A percentile compares a stretch with the other conserved stretches of the same genome.
Conservation (phyloP, 1,284 basidiomycete species). For the Ustilago cynodontis region DNA sequence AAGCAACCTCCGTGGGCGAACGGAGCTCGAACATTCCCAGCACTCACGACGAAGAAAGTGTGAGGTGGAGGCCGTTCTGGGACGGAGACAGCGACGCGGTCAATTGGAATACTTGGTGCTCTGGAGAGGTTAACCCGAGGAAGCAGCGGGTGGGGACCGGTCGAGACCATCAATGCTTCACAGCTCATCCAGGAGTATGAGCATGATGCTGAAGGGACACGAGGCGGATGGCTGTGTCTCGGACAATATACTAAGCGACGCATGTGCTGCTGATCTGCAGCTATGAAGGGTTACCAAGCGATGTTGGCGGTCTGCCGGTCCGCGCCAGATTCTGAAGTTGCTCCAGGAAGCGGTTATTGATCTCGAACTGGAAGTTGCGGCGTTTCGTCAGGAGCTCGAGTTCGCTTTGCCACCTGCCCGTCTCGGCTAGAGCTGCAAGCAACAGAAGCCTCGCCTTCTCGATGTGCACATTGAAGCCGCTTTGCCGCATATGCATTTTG, state of each 20-base stretch:
- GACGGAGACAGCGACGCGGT: too few relatives aligned
- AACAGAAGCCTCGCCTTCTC: slow-evolving; percentile 26
- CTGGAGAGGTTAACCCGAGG: too few relatives aligned
- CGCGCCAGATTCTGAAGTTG: slow-evolving; percentile 16
- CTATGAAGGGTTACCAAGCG: slow-evolving; percentile 6
- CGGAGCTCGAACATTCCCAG: too few relatives aligned
- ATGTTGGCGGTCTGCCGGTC: neutral
- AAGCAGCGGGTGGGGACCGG: too few relatives aligned
- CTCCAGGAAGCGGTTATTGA: slow-evolving; percentile 12
- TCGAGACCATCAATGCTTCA: too few relatives aligned
- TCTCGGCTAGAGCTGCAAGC: slow-evolving; percentile 24
- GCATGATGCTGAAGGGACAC: too few relatives aligned
- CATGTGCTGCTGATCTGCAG: neutral
- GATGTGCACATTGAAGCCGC: slow-evolving; percentile 10
- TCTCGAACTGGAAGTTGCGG: slow-evolving; percentile 5
- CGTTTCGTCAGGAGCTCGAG: slow-evolving; percentile 14
- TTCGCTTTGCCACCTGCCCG: slow-evolving; percentile 14
- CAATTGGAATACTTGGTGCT: too few relatives aligned
- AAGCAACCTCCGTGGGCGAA: too few relatives aligned
- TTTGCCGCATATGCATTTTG: slow-evolving; percentile 15
- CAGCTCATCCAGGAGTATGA: too few relatives aligned
- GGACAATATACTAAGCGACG: neutral
- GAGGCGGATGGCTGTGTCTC: neutral
- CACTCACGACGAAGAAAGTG: too few relatives aligned
- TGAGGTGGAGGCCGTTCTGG: too few relatives aligned